These are phyloP conservation scores for Thielaviopsis cerberus DNA, from an alignment of 2,329 filamentous ascomycete species.

Conservation along the genomic window DNA sequence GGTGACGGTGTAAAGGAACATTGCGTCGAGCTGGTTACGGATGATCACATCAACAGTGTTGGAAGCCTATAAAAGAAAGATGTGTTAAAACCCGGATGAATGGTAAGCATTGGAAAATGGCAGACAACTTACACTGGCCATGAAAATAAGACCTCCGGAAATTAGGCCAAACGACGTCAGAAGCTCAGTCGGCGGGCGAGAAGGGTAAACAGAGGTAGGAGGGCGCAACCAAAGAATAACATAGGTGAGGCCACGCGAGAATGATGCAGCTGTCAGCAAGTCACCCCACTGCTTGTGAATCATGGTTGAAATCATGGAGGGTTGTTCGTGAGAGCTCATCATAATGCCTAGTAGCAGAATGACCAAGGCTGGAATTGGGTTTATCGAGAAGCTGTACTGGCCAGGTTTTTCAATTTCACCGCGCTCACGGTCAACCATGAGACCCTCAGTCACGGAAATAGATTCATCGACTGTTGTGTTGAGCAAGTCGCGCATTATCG, in stretches of 20 bases:
- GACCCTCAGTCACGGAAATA: constrained; percentile 27
- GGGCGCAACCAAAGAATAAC: constrained; percentile 61
- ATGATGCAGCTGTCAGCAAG: constrained; percentile 61
- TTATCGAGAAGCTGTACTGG: constrained; percentile 58
- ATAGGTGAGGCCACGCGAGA: constrained; percentile 65
- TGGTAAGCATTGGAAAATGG: background rate
- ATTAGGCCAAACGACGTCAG: constrained; percentile 73
- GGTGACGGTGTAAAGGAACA: constrained; percentile 81
- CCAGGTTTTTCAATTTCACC: constrained; percentile 31
- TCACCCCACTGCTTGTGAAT: constrained; percentile 88
- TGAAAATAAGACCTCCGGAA: constrained; percentile 75
- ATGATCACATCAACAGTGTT: constrained; percentile 66
- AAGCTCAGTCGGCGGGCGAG: constrained; percentile 79
- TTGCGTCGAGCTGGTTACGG: constrained; percentile 59
- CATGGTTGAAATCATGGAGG: constrained; percentile 71
- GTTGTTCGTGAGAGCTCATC: constrained; percentile 86
- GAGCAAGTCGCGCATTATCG: constrained; percentile 45
- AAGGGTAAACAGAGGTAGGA: constrained; percentile 60
- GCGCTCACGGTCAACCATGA: constrained; percentile 16
- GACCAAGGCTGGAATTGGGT: constrained; percentile 72
- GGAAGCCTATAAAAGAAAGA: constrained; percentile 33
- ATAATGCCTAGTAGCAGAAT: constrained; percentile 78
- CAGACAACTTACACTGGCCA: constrained; percentile 53
- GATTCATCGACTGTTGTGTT: constrained; percentile 30
- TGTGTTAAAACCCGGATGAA: background rate